phyloP scores from a whole-genome alignment of 164 flowering plant species.

The Magnolia kwangsiensis region DNA sequence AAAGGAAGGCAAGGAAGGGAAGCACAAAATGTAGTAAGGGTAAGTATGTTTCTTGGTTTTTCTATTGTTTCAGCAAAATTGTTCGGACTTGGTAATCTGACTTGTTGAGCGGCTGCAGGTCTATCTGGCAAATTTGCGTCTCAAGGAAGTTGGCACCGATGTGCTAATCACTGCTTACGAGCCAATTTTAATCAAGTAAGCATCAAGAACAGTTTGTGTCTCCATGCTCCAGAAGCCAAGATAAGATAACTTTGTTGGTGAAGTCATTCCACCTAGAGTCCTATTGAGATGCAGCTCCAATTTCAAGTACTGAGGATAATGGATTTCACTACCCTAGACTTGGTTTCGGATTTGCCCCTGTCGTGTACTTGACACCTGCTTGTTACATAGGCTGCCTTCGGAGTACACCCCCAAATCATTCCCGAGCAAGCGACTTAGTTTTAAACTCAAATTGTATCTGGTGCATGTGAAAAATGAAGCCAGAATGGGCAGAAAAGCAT shows the following conservation, averaged over 20 bases:
- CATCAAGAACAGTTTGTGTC: conserved; percentile 5
- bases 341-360: too few relatives aligned
- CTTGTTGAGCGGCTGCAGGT: conserved; percentile 46
- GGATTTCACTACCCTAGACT: too few relatives aligned
- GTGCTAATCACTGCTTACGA: conserved; percentile 83
- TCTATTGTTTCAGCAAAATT: background rate
- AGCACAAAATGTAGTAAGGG: conserved; percentile 82
- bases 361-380: too few relatives aligned
- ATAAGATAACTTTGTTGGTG: background rate
- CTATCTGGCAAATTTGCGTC: conserved; percentile 83
- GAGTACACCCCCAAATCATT: too few relatives aligned
- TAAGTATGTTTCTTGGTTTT: conserved; percentile 15
- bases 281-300: too few relatives aligned
- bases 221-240: background rate
- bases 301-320: too few relatives aligned
- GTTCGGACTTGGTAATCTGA: background rate
- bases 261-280: background rate
- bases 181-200: conserved; percentile 80
- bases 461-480: too few relatives aligned
- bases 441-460: too few relatives aligned
- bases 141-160: conserved; percentile 80
- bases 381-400: too few relatives aligned
- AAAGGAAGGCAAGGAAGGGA: conserved; percentile 77
- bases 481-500: too few relatives aligned
- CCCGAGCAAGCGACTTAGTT: too few relatives aligned